A percentile compares a stretch with the other conserved stretches of the same genome.
Conservation (phyloP, 306 rosid species). For the Sphenostylis stenocarpa region DNA sequence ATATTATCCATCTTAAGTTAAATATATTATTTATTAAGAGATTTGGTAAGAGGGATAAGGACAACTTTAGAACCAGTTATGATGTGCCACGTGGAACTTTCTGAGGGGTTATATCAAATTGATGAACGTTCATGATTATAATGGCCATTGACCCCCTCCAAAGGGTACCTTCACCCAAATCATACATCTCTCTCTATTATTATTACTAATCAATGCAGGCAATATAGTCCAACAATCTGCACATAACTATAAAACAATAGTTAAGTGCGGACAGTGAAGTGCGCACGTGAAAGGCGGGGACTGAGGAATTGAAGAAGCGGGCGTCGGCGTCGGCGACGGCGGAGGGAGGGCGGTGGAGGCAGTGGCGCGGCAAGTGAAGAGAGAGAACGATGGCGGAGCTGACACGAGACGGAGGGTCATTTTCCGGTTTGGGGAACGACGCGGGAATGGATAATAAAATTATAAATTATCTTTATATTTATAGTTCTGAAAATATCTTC, state of each 20-base stretch:
- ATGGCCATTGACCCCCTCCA: conserved; percentile 24
- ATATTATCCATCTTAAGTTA: too few relatives aligned
- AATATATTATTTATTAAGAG: too few relatives aligned
- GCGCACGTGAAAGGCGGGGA: too few relatives aligned
- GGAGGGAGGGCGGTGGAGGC: too few relatives aligned
- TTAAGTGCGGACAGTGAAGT: too few relatives aligned
- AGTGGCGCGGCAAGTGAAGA: too few relatives aligned
- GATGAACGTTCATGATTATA: neutral
- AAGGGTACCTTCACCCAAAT: conserved; percentile 13
- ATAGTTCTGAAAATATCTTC: conserved; percentile 3
- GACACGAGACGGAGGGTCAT: too few relatives aligned
- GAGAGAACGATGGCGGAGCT: too few relatives aligned
- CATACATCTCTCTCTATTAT: neutral
- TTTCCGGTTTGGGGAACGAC: neutral
- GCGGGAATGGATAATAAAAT: conserved; percentile 59
- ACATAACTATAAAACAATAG: too few relatives aligned
- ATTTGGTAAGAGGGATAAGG: neutral
- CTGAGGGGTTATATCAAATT: neutral
- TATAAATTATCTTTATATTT: neutral
- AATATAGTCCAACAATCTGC: neutral
- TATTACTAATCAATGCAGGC: neutral
- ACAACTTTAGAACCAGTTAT: neutral
- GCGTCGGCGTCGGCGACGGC: too few relatives aligned
- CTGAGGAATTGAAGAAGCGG: too few relatives aligned
- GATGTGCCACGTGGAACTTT: conserved; percentile 21